Base-by-base conservation (phyloP, 1,139 yeast genomes). In the Protomyces gravidus region DNA sequence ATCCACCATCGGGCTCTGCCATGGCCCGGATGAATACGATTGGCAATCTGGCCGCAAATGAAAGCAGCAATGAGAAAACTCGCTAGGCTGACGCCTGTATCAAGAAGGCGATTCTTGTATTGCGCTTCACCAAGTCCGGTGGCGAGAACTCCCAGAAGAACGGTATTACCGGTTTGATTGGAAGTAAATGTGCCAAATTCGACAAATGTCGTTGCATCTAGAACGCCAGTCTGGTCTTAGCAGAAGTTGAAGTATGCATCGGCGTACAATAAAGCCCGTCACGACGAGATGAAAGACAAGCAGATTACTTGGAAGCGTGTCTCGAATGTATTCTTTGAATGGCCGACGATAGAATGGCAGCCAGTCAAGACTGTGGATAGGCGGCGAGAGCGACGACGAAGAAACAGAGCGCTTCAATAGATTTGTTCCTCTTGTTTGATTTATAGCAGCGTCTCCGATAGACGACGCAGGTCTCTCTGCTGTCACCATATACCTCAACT, bases 161-260 rank as follows among this genome's bases (percentile, higher is more conserved):
- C 57, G 13, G 50, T 45, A 27, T 52, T 52, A 13, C 57, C 57
- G 28, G 57, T 52, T 26, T 52, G 57, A 23, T 52, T 52, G 25
- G 57, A 52, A 28, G 57, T 45, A 23, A 52, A 52, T 5, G 57
- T 52, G 40, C 57, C 57, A 30, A 28, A 52, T 13, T 42, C 57
- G 17, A 48, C 57, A 30, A 42, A 52, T 48, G 57, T 45, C n/a
- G 57, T 52, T 13, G 57, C 57, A 30, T 55, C 52, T 23, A 55
- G 19, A 6, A 55, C 19, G 27, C 52, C 59, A 25, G 51, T 55
- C 48, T 45, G 27, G 19, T 5, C 13, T 45, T n/a, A 45, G 28
- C 32, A 9, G 13, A 36, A n/a, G 7, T 5, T 5, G 17, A 19
- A 21, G 6, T 7, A 25, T 27, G 9, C 9, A n/a, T 27, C 7